Conservation (phyloP, 306 rosid species). For the Hylodesmum podocarpum region DNA sequence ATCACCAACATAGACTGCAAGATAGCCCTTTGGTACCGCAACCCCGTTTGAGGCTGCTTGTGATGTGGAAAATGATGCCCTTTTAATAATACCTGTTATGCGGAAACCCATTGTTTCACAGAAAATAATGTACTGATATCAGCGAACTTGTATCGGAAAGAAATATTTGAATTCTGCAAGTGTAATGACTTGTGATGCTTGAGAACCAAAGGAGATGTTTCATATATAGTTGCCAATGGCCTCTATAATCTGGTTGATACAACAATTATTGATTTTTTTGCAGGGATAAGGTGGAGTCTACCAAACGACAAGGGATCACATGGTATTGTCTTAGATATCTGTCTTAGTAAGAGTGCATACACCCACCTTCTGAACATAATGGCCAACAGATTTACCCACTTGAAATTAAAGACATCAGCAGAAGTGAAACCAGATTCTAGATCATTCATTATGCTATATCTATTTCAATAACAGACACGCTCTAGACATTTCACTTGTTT, state of each 20-base stretch:
- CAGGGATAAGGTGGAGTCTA: no score
- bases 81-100: neutral
- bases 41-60: neutral
- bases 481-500: constrained; percentile 3
- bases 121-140: neutral
- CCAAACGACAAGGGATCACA: no score
- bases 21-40: constrained; percentile 41
- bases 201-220: neutral
- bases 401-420: neutral
- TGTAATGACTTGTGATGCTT: neutral
- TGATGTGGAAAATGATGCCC: neutral
- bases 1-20: constrained; percentile 40
- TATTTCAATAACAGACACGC: neutral
- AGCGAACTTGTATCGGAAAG: neutral
- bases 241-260: no score
- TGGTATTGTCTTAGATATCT: no score
- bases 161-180: neutral
- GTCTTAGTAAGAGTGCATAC: no score
- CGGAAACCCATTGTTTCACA: constrained; percentile 32
- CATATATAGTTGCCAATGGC: constrained; percentile 22
- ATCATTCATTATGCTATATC: neutral
- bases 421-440: neutral
- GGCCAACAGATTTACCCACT: neutral
- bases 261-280: no score
- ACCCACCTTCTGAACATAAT: no score